Evolutionary conservation across 805 yeast species (phyloP), one percentile per base, ranked within the genome.

Genomic region (Nematodospora valgi): DNA sequence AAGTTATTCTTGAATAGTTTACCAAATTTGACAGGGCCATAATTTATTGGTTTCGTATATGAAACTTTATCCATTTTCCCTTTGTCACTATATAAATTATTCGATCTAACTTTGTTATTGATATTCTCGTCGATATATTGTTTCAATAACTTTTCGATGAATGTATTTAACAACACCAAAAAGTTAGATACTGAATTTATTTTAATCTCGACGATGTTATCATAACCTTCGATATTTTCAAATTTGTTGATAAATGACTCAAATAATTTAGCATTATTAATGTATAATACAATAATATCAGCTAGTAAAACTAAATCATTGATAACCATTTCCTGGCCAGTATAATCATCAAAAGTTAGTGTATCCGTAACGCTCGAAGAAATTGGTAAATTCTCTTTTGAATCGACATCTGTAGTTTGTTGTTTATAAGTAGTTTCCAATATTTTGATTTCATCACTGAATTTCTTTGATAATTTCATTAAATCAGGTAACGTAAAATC

Each of bases 191-290:
- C 56, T 3, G 73, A 69, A 43, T 51, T 57, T 2, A 66, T 43
- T 36, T 69, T 56, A 19, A 58, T 56, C 39, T 63, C 59, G n/a
- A 64, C 47, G 5, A 72, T 62, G 13, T 50, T 45, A 10, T 48
- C 50, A 34, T 57, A 51, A 15, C 58, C 59, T 3, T 61, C 49
- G 8, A 37, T 30, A 20, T 43, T 41, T 15, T 48, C 44, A 33
- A 60, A 60, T 37, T 58, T 56, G 27, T 49, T 56, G 54, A 73
- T 58, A 44, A 74, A 74, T 19, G 76, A 78, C 43, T 73, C 77
- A 40, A 71, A 68, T 33, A 74, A 58, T 38, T 74, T 74, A 17
- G 77, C 74, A 35, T 74, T 53, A 41, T 73, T 74, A 33, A 73
- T 69, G 45, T 72, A 66, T n/a, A 74, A 51, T 18, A 68, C 46